Evolutionary conservation across 805 yeast species (phyloP).

Genomic region (Metschnikowia reukaufii): DNA sequence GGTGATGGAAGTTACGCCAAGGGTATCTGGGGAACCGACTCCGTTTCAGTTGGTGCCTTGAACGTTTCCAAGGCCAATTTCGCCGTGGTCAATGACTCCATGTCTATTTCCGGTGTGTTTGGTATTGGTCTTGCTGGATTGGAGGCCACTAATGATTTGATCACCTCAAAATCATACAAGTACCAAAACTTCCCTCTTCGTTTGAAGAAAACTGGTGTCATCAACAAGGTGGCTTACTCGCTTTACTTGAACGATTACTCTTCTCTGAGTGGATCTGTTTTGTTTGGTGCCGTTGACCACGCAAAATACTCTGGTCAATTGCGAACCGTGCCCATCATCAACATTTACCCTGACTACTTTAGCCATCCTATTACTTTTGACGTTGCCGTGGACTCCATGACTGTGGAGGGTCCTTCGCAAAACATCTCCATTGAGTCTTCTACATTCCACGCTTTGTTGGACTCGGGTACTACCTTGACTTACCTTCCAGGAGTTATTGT

Average conservation of each 20-base stretch:
- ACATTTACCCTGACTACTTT: conserved; percentile 23
- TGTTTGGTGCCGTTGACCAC: conserved; percentile 46
- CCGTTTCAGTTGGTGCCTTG: conserved; percentile 50
- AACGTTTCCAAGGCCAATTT: conserved; percentile 55
- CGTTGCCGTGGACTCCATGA: conserved; percentile 46
- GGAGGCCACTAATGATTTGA: conserved; percentile 53
- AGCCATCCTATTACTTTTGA: conserved; percentile 46
- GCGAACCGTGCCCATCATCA: conserved; percentile 45
- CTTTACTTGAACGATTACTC: conserved; percentile 51
- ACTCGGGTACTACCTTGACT: conserved; percentile 55
- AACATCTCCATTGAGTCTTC: conserved; percentile 10
- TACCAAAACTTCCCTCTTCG: conserved; percentile 69
- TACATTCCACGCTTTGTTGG: conserved; percentile 32
- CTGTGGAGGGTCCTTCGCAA: conserved; percentile 17
- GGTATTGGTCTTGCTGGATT: conserved; percentile 71
- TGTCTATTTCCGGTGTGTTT: conserved; percentile 67
- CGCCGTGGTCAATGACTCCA: conserved; percentile 70
- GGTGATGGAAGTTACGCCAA: conserved; percentile 49
- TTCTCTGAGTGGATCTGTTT: conserved; percentile 32
- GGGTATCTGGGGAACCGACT: conserved; percentile 64
- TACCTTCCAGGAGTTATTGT: conserved; percentile 45
- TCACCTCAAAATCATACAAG: conserved; percentile 22
- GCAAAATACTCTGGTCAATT: conserved; percentile 33
- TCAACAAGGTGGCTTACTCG: conserved; percentile 57
- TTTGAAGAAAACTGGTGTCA: conserved; percentile 58